These are phyloP conservation scores for Melaleuca alternifolia DNA, from an alignment of 345 rosid species.

Conservation along the genomic window DNA sequence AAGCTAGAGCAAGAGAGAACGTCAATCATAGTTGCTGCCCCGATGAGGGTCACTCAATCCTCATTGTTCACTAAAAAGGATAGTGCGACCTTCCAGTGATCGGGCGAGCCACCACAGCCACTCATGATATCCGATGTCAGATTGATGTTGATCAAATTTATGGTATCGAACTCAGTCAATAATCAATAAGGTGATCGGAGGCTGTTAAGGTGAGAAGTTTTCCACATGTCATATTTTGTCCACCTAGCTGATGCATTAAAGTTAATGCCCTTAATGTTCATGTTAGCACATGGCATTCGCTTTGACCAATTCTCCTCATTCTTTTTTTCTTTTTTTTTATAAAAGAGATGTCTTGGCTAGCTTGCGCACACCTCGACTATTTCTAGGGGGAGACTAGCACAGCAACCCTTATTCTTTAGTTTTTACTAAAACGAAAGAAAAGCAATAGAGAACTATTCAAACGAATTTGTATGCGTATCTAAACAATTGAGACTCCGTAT, in stretches of 20 bases:
- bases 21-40: background rate
- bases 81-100: background rate
- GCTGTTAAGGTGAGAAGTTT: background rate
- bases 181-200: background rate
- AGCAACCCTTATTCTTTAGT: background rate
- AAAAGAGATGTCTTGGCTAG: too few relatives aligned
- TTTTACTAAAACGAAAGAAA: background rate
- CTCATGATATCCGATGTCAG: background rate
- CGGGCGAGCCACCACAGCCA: background rate
- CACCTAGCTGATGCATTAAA: background rate
- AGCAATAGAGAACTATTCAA: background rate
- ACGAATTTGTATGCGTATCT: background rate
- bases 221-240: background rate
- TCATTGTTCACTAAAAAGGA: background rate
- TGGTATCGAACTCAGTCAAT: background rate
- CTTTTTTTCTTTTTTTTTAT: too few relatives aligned
- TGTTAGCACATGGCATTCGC: background rate
- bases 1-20: background rate
- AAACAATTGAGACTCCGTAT: background rate
- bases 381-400: too few relatives aligned
- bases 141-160: background rate
- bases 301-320: background rate
- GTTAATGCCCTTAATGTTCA: background rate
- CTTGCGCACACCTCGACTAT: too few relatives aligned
- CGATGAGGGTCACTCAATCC: background rate